Percentiles rank a stretch among this genome's conserved stretches.
phyloP scores from a whole-genome alignment of 768 basidiomycete species.

The Cubamyces lactineus region DNA sequence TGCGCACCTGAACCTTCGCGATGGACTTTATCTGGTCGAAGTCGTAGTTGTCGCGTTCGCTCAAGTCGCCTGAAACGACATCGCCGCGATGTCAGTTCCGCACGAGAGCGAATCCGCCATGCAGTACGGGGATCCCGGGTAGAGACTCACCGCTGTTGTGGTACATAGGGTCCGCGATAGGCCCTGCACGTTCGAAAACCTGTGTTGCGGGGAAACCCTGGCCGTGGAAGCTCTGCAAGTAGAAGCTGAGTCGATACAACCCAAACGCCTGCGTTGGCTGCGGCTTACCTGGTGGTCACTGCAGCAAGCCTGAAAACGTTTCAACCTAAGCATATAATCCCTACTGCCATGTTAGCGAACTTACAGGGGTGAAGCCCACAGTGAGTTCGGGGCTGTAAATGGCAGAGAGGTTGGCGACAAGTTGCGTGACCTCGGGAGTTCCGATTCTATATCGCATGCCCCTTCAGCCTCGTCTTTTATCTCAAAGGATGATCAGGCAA shows the following conservation, averaged over 20 bases:
- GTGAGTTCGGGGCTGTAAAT: conserved; percentile 82
- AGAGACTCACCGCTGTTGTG: conserved; percentile 69
- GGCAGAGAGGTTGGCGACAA: conserved; percentile 73
- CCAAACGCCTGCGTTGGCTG: background rate
- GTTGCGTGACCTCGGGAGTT: conserved; percentile 71
- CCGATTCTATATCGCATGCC: conserved; percentile 60
- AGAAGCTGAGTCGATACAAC: background rate
- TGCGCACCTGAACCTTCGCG: conserved; percentile 78
- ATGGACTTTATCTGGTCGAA: conserved; percentile 81
- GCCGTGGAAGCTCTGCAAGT: conserved; percentile 68
- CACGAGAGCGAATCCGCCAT: conserved; percentile 1
- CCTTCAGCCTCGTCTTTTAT: background rate
- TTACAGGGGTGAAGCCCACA: conserved; percentile 66
- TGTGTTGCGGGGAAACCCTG: conserved; percentile 87
- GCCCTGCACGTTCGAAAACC: conserved; percentile 86
- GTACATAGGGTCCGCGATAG: conserved; percentile 88
- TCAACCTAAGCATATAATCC: background rate
- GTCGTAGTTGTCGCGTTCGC: conserved; percentile 80
- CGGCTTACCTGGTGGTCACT: conserved; percentile 82
- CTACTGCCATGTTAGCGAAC: conserved; percentile 26
- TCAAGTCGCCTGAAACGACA: conserved; percentile 63
- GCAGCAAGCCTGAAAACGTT: conserved; percentile 67
- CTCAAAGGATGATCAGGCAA: background rate
- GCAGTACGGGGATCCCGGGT: background rate
- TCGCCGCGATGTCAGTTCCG: conserved; percentile 1